Base-by-base conservation (phyloP, 1,284 basidiomycete species). In the Leccinum huronense region DNA sequence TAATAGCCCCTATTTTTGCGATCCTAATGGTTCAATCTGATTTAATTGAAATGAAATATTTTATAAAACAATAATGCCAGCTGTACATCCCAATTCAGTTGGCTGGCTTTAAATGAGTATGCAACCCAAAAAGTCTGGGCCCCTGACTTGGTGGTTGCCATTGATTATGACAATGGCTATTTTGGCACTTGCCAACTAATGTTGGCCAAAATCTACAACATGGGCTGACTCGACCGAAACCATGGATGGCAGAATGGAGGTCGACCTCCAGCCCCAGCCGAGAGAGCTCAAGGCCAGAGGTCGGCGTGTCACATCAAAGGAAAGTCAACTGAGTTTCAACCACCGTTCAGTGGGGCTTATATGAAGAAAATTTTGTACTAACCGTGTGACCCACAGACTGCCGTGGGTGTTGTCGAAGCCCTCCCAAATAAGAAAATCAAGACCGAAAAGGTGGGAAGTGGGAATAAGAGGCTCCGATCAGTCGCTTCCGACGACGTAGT, bases 381-480 rank as follows among this genome's bases (percentile, higher is more conserved):
- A 55, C 54, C 5, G 10, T 55, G 54, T 33, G 54, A 33, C 54
- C 54, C 54, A 55, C 54, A 55, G 54, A 55, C 54, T 30, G 30
- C 54, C 16, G 16, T 55, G 54, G 54, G 54, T 3, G 16, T 55
- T 11, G 16, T 55, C 9, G 8, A 55, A 55, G 54, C 54, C 30
- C 27, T 5, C 54, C 54, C 54, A 55, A 55, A 55, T 16, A 55
- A 55, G 54, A n/a, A 55, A n/a, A 55, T 55, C 54, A 55, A 33
- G 54, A 31, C 30, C 30, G 10, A 55, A 31, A n/a, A 7, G 5
- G 8, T 11, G 54, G 30, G 5, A 6, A 55, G 54, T 10, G 30
- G 54, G 8, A n/a, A 33, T 55, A 55, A 31, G 4, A 4, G 54
- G 30, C 16, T 33, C 54, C 5, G 8, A 55, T 31, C 53, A 54